Conservation (phyloP, 2,329 filamentous ascomycete species). For the Neofusicoccum ribis region DNA sequence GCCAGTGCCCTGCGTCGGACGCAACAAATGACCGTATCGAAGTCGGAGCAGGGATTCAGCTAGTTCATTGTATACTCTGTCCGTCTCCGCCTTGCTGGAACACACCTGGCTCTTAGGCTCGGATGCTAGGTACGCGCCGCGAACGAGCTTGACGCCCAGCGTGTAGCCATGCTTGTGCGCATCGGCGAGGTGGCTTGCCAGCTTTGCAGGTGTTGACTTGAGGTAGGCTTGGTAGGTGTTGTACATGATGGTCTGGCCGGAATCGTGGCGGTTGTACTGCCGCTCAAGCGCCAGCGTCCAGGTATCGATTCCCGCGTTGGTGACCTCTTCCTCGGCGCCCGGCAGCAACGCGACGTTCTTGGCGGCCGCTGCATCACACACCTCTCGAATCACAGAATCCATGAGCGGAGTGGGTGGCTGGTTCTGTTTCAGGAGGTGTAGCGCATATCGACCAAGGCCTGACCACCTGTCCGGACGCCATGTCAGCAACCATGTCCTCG, state of each 20-base stretch:
- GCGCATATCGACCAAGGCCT: conserved; percentile 73
- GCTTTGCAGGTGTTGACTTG: conserved; percentile 45
- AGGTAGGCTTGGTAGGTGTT: conserved; percentile 62
- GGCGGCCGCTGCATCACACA: conserved; percentile 70
- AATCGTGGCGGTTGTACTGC: conserved; percentile 48
- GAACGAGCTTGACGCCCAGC: conserved; percentile 58
- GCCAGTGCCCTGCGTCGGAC: conserved; percentile 45
- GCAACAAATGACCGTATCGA: conserved; percentile 38
- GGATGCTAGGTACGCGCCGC: conserved; percentile 57
- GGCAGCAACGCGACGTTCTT: conserved; percentile 75
- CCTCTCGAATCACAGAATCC: conserved; percentile 67
- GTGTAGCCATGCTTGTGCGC: conserved; percentile 53
- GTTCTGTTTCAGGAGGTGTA: conserved; percentile 64
- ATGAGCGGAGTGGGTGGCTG: conserved; percentile 65
- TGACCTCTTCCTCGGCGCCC: conserved; percentile 78
- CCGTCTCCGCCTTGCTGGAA: conserved; percentile 56
- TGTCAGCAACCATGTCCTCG: conserved; percentile 22
- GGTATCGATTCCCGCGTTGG: conserved; percentile 62
- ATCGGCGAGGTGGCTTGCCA: conserved; percentile 48
- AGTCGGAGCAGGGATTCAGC: conserved; percentile 60
- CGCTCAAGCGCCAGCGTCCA: conserved; percentile 57
- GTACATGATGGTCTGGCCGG: conserved; percentile 80
- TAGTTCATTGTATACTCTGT: conserved; percentile 68
- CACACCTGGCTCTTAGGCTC: conserved; percentile 54
- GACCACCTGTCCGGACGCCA: conserved; percentile 60